These are phyloP conservation scores for Cladosporium colombiae DNA, from an alignment of 2,329 filamentous ascomycete species.

Conservation along the genomic window DNA sequence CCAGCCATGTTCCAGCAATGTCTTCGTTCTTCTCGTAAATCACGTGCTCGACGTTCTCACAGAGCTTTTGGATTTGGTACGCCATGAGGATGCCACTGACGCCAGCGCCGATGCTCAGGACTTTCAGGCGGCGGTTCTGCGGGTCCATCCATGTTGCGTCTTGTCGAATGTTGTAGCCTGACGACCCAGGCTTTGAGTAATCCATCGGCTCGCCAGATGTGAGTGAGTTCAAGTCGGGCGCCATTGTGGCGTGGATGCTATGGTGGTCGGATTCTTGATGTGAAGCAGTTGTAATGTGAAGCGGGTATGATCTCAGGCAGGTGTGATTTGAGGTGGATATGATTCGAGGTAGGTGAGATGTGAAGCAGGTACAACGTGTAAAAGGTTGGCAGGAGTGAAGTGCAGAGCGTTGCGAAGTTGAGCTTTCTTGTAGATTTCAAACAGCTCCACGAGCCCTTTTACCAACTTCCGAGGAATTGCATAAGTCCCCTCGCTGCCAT, in stretches of 20 bases:
- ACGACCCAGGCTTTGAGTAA: constrained; percentile 46
- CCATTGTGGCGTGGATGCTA: constrained; percentile 36
- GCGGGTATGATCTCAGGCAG: not conserved
- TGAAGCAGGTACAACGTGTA: not conserved
- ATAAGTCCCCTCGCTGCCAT: not conserved
- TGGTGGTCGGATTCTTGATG: not conserved
- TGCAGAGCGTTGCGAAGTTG: not conserved
- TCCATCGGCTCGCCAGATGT: constrained; percentile 41
- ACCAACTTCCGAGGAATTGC: not conserved
- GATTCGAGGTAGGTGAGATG: not conserved
- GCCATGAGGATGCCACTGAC: constrained; percentile 51
- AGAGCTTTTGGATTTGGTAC: constrained; percentile 50
- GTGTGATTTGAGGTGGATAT: not conserved
- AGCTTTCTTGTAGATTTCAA: not conserved
- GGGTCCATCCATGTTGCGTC: constrained; percentile 44
- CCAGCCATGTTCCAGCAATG: constrained; percentile 49
- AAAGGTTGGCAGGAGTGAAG: not conserved
- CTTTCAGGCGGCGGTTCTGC: constrained; percentile 46
- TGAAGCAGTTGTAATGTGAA: not conserved
- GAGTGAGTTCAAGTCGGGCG: constrained; percentile 46
- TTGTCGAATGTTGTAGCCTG: constrained; percentile 43
- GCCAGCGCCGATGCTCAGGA: constrained; percentile 52
- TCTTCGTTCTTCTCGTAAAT: constrained; percentile 52
- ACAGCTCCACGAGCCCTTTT: not conserved
- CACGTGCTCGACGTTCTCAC: constrained; percentile 48